Base-by-base conservation (phyloP, 2,329 filamentous ascomycete genomes). In the Fusarium solani-melongenae region DNA sequence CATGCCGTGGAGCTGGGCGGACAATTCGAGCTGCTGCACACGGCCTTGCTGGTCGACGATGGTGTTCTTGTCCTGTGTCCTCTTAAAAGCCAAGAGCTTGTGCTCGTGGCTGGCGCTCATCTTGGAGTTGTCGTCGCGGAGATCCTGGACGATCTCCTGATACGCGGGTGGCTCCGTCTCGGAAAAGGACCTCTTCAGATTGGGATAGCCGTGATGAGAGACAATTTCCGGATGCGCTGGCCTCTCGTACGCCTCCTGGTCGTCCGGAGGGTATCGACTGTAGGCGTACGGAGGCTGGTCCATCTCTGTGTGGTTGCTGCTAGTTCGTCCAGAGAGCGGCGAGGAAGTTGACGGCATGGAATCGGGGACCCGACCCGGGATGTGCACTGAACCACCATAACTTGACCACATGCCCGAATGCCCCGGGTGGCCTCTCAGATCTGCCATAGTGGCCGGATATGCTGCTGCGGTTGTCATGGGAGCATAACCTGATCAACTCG, bases 1-100 rank as follows among this genome's bases (percentile, higher is more conserved):
- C 93, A 96, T 95, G 84, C 93, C 93, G 79, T 95, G 93, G 33
- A 96, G 90, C 83, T 96, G 93, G 17, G 93, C 93, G 9, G 88
- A 88, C 39, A 91, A 82, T 73, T 91, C 89, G n/a, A 91, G 84
- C 75, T 90, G 87, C 78, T 90, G 88, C 73, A 90, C 87, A 49
- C 87, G 87, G 49, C 88, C 88, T 78, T 90, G 88, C 72, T 87
- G 85, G 77, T 91, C 89, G 67, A 91, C 85, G 57, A 91, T 86
- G 44, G 88, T 90, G 81, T 88, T 84, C 83, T 90, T 91, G 79
- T 91, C 89, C 73, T 87, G 87, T 10, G 85, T 83, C 65, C 86
- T 86, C 75, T 88, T 87, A 80, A 91, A 91, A 7, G 88, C 87
- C 57, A 91, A 80, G 38, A 91, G 82, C 79, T 91, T 90, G 80